Evolutionary conservation across 2,329 filamentous ascomycete species (phyloP).

Genomic region (Cyanodermella asteris): DNA sequence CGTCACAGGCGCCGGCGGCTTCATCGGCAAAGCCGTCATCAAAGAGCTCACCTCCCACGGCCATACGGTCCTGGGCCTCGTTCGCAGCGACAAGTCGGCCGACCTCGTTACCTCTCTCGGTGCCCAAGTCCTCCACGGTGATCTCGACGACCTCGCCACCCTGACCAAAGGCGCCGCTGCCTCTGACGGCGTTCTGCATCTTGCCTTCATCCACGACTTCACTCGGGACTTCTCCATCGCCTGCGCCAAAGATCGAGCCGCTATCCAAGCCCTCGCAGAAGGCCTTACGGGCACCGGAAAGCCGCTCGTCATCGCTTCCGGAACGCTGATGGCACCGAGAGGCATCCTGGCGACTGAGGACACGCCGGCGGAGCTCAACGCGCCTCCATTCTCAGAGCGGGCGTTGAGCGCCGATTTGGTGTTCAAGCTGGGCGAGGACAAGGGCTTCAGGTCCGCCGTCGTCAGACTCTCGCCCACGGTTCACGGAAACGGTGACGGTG

Average conservation of each 20-base stretch:
- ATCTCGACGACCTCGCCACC: slow-evolving; percentile 11
- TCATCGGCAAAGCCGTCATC: slow-evolving; percentile 19
- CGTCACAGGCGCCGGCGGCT: slow-evolving; percentile 24
- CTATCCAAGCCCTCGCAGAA: slow-evolving; percentile 17
- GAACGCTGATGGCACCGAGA: slow-evolving; percentile 13
- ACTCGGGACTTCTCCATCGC: slow-evolving; percentile 12
- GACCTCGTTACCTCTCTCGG: slow-evolving; percentile 13
- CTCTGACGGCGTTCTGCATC: slow-evolving; percentile 9
- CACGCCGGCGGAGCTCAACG: slow-evolving; percentile 6
- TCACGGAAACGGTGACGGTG: slow-evolving; percentile 16
- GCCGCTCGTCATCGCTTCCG: slow-evolving; percentile 17
- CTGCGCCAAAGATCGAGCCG: slow-evolving; percentile 13
- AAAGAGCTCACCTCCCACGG: slow-evolving; percentile 18
- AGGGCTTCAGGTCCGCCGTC: slow-evolving; percentile 14
- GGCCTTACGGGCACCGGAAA: slow-evolving; percentile 14
- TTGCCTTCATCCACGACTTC: slow-evolving; percentile 21
- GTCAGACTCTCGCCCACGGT: slow-evolving; percentile 19
- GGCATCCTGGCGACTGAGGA: slow-evolving; percentile 14
- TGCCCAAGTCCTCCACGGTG: slow-evolving; percentile 10
- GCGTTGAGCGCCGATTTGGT: background rate
- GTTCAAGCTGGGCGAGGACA: slow-evolving; percentile 4
- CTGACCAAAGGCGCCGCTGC: slow-evolving; percentile 10
- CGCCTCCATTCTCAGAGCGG: background rate
- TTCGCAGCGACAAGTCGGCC: slow-evolving; percentile 15
- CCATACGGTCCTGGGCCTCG: slow-evolving; percentile 20